These are phyloP conservation scores for Nothophaeocryptopus gaeumannii DNA, from an alignment of 2,329 filamentous ascomycete species.

Conservation along the genomic window DNA sequence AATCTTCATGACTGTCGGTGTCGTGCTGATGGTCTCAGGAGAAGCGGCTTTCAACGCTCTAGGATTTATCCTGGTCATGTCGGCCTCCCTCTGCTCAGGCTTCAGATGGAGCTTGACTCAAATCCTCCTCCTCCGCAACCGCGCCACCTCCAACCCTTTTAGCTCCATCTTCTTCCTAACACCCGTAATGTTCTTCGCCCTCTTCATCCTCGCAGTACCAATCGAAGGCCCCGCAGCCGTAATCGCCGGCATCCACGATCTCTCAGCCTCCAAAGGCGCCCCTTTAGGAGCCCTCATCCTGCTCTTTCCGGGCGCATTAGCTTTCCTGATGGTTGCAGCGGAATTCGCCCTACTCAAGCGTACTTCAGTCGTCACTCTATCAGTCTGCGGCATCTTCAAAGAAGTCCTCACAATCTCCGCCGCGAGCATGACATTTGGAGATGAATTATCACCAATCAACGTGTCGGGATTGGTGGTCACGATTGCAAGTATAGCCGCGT, in stretches of 20 bases:
- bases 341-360: conserved; percentile 95
- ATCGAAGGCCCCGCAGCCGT: conserved; percentile 77
- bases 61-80: conserved; percentile 89
- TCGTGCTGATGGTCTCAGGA: conserved; percentile 97
- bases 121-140: conserved; percentile 88
- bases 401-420: conserved; percentile 94
- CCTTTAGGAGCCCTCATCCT: conserved; percentile 68
- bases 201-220: conserved; percentile 76
- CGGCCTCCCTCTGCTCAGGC: conserved; percentile 89
- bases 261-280: conserved; percentile 67
- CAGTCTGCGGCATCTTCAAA: conserved; percentile 97
- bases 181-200: conserved; percentile 87
- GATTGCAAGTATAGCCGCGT: conserved; percentile 75
- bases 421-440: conserved; percentile 82
- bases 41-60: conserved; percentile 84
- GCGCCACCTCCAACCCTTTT: conserved; percentile 93
- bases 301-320: conserved; percentile 83
- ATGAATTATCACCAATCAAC: conserved; percentile 83
- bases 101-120: conserved; percentile 99
- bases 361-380: conserved; percentile 91
- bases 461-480: conserved; percentile 84
- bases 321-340: conserved; percentile 93
- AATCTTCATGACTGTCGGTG: conserved; percentile 83
- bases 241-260: conserved; percentile 59
- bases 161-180: conserved; percentile 97